Conservation (phyloP, 768 basidiomycete species). For the Albatrellus ellisii region DNA sequence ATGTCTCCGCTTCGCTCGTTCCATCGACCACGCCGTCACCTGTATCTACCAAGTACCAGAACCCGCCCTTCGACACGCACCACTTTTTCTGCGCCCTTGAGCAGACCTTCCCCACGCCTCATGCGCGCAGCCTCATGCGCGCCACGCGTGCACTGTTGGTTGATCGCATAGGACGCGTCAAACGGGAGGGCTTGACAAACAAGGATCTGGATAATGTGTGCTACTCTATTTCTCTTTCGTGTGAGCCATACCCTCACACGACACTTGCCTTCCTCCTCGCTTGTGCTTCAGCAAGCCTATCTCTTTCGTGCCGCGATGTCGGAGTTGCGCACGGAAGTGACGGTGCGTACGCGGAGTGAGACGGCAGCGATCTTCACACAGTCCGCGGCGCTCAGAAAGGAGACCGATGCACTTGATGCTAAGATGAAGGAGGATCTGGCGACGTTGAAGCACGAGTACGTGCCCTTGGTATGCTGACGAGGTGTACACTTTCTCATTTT, state of each 20-base stretch:
- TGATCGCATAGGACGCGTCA: conserved; percentile 59
- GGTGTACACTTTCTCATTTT: not conserved
- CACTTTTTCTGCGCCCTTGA: conserved; percentile 61
- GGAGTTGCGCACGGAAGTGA: conserved; percentile 78
- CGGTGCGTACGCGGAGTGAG: conserved; percentile 73
- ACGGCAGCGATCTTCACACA: conserved; percentile 69
- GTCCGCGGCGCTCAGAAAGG: conserved; percentile 66
- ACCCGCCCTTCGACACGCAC: conserved; percentile 78
- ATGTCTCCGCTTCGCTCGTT: not conserved
- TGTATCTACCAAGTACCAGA: conserved; percentile 31
- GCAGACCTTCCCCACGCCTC: conserved; percentile 57
- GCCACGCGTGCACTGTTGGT: conserved; percentile 72
- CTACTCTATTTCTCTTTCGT: conserved; percentile 5
- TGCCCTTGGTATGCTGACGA: conserved; percentile 9
- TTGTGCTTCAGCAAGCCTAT: conserved; percentile 72
- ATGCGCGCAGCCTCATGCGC: conserved; percentile 71
- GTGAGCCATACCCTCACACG: not conserved
- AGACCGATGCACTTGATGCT: conserved; percentile 72
- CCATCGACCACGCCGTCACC: conserved; percentile 6
- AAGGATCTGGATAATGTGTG: conserved; percentile 79
- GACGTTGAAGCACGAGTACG: conserved; percentile 86
- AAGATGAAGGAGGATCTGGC: conserved; percentile 92
- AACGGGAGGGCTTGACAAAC: conserved; percentile 52
- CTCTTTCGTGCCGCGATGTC: conserved; percentile 88
- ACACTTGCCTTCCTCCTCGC: not conserved